Evolutionary conservation across 2,329 filamentous ascomycete species (phyloP).

Genomic region (Botryotinia calthae): DNA sequence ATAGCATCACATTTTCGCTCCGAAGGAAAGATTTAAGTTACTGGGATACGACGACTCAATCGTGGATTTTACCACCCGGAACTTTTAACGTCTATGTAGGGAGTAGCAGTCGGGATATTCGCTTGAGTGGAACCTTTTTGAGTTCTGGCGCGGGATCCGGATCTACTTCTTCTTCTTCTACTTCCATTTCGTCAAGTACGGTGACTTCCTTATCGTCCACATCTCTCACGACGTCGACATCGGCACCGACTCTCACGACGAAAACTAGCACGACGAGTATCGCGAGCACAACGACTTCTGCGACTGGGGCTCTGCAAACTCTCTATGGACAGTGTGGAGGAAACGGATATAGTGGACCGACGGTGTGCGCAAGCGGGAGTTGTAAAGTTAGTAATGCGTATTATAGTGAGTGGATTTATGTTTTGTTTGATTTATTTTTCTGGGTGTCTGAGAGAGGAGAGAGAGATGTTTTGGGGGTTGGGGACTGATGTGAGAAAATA

Average conservation of each 20-base stretch:
- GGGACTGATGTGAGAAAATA: neutral
- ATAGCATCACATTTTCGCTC: slow-evolving; percentile 45
- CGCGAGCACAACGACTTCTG: neutral
- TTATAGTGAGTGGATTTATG: slow-evolving; percentile 23
- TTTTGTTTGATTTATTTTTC: neutral
- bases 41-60: slow-evolving; percentile 59
- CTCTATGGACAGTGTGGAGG: slow-evolving; percentile 32
- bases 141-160: neutral
- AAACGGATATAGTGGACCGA: slow-evolving; percentile 26
- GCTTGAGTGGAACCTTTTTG: slow-evolving; percentile 26
- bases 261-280: neutral
- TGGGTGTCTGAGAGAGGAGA: no score
- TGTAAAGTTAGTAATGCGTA: slow-evolving; percentile 26
- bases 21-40: slow-evolving; percentile 51
- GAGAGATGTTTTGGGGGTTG: neutral
- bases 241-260: neutral
- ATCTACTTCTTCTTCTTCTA: neutral
- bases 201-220: neutral
- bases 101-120: slow-evolving; percentile 33
- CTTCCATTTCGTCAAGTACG: neutral
- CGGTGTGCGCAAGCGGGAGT: slow-evolving; percentile 25
- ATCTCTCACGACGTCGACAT: neutral
- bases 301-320: neutral
- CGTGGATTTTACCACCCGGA: slow-evolving; percentile 50
- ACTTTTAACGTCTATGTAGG: slow-evolving; percentile 31